Percentiles rank a stretch among this genome's conserved stretches.
Conservation (phyloP, 352 stramenopile genomes). For the Phytopythium oedochilum region DNA sequence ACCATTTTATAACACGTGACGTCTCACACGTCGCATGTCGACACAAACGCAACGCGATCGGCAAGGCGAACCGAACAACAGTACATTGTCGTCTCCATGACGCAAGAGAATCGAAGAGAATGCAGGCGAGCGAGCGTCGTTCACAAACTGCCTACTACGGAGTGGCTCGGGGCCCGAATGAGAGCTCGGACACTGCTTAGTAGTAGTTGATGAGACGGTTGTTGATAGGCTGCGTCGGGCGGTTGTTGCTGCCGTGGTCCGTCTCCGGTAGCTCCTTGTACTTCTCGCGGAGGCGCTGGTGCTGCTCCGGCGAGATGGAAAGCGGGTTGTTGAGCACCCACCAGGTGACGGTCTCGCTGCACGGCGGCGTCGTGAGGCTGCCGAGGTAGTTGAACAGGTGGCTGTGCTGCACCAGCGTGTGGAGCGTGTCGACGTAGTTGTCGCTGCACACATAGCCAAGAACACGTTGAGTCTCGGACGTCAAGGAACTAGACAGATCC, state of each 20-base stretch:
- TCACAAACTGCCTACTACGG: not conserved
- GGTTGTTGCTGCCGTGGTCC: constrained; percentile 35
- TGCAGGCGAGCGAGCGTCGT: not conserved
- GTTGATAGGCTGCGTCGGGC: constrained; percentile 48
- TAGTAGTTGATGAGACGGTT: constrained; percentile 43
- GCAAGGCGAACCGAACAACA: not conserved
- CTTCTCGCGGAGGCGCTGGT: constrained; percentile 21
- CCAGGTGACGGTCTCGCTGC: constrained; percentile 54
- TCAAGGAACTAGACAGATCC: not conserved
- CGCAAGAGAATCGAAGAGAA: not conserved
- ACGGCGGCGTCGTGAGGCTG: constrained; percentile 52
- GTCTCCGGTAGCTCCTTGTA: constrained; percentile 31
- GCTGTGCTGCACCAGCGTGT: constrained; percentile 36
- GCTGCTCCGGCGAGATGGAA: constrained; percentile 31
- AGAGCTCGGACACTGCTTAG: constrained; percentile 5
- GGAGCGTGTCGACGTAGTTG: constrained; percentile 60
- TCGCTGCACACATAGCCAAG: constrained; percentile 9
- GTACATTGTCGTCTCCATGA: not conserved
- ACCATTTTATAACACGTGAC: too few species aligned
- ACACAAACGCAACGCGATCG: too few species aligned
- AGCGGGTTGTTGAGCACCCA: constrained; percentile 57
- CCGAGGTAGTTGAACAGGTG: constrained; percentile 66
- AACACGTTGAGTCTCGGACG: not conserved
- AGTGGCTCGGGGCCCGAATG: not conserved
- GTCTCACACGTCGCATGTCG: too few species aligned